Base-by-base conservation (phyloP, 768 basidiomycete species). In the Tylopilus balloui region DNA sequence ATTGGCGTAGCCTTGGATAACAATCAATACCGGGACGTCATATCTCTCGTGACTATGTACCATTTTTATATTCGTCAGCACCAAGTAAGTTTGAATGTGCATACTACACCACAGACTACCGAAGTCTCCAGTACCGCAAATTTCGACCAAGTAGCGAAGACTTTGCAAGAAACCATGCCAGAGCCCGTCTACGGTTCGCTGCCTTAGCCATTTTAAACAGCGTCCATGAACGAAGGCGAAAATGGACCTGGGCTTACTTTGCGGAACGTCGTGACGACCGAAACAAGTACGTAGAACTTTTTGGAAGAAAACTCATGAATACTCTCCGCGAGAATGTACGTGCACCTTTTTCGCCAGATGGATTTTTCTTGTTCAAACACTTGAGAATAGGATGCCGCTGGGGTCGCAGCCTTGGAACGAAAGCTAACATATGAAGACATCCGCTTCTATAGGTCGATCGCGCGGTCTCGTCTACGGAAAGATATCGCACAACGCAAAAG, bases 401-500 rank as follows among this genome's bases (percentile, higher is more conserved):
- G 61, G 7, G 70, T 94, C 25, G 78, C 83, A 39, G 72, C 68
- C 1, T 70, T 98, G 47, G 96, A 99, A 66, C 73, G 66, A 55
- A 92, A 91, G 64, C 75, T 98, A 24, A 78, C 84, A 0, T 98
- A 97, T 57, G 92, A 95, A 66, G 96, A 98, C 60, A 84, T 99
- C 43, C 85, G 95, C 4, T 96, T 97, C 70, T 99, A 98, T 71
- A 83, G 96, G 27, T 97, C 93, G 4, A 91, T 98, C 52, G 90
- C 92, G 0, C 84, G 90, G 23, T 92, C 92, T 3, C 83, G 83
- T 55, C 74, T 95, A 14, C 83, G 86, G 58, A 92, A 97, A 65
- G 92, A 98, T 59, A 75, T 81, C 19, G 88, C 82, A 3, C 71
- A 85, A 29, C 71, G 75, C 41, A 78, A 78, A 57, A 83, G 82